Percentiles rank a stretch among this genome's conserved stretches.
These are phyloP conservation scores for Sphagnum contortum DNA, from an alignment of 225 moss, liverwort and hornwort species.

Conservation along the genomic window DNA sequence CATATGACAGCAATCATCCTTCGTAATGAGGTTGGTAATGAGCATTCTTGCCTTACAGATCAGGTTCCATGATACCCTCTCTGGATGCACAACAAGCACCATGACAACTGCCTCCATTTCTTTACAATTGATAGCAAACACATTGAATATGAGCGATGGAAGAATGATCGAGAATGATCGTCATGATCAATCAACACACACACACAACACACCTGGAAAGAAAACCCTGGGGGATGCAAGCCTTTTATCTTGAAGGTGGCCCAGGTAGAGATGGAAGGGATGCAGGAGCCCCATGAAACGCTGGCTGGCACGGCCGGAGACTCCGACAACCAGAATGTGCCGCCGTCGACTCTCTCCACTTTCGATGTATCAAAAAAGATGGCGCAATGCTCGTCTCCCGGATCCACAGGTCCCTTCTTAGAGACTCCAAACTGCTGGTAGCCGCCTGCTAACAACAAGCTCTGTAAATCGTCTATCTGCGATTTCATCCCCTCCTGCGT, in stretches of 20 bases:
- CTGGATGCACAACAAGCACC: too few species aligned
- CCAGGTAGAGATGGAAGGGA: slow-evolving; percentile 46
- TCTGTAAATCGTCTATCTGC: slow-evolving; percentile 42
- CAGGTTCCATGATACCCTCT: too few species aligned
- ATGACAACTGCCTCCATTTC: too few species aligned
- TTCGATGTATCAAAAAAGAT: slow-evolving; percentile 31
- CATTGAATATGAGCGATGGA: too few species aligned
- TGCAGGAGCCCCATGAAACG: slow-evolving; percentile 34
- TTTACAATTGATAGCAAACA: too few species aligned
- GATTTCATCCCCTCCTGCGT: slow-evolving; percentile 39
- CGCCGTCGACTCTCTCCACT: slow-evolving; percentile 50
- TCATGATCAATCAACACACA: too few species aligned
- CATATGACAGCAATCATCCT: too few species aligned
- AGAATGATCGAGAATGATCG: too few species aligned
- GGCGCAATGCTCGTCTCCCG: slow-evolving; percentile 38
- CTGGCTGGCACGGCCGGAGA: slow-evolving; percentile 48
- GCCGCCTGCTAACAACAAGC: slow-evolving; percentile 15
- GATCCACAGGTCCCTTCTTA: slow-evolving; percentile 38
- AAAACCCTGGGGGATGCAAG: slow-evolving; percentile 41
- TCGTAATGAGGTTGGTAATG: too few species aligned
- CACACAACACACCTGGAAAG: slow-evolving; percentile 16
- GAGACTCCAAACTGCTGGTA: slow-evolving; percentile 51
- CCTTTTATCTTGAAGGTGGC: slow-evolving; percentile 51
- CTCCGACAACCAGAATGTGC: slow-evolving; percentile 57
- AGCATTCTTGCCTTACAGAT: too few species aligned